These are phyloP conservation scores for Lepidium sativum DNA, from an alignment of 345 rosid species.

Conservation along the genomic window DNA sequence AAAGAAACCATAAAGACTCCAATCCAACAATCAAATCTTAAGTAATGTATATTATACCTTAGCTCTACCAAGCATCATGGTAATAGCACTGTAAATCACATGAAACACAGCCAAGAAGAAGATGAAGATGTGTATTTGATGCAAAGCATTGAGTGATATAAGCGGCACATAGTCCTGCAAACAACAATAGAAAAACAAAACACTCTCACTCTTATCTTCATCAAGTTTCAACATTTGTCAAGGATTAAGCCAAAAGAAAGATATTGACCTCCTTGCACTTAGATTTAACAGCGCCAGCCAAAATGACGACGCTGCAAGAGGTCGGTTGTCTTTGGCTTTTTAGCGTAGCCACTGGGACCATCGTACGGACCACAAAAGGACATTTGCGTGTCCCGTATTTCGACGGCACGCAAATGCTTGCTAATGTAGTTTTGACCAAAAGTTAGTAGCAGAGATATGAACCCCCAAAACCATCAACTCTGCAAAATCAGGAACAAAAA, in stretches of 20 bases:
- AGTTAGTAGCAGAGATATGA: constrained; percentile 75
- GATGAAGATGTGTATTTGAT: constrained; percentile 86
- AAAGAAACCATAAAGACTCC: background rate
- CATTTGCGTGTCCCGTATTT: constrained; percentile 59
- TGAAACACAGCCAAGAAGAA: constrained; percentile 96
- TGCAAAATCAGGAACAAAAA: constrained; percentile 18
- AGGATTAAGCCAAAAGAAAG: background rate
- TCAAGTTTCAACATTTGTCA: background rate
- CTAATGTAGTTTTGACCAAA: constrained; percentile 73
- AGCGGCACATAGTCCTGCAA: constrained; percentile 69
- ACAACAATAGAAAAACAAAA: background rate
- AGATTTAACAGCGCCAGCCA: constrained; percentile 27
- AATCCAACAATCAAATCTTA: background rate
- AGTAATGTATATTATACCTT: constrained; percentile 43
- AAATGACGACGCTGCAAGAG: constrained; percentile 24
- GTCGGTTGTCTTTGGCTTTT: background rate
- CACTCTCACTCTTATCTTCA: background rate
- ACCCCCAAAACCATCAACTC: constrained; percentile 96
- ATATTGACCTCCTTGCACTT: background rate
- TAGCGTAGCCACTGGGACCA: background rate
- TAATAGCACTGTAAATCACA: constrained; percentile 60
- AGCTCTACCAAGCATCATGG: constrained; percentile 84
- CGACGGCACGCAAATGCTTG: constrained; percentile 49
- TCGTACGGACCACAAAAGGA: constrained; percentile 50
- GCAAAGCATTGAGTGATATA: constrained; percentile 70